Evolutionary conservation across 1,284 basidiomycete species (phyloP), one percentile per base, ranked within the genome.

Genomic region (Apiotrichum veenhuisii): DNA sequence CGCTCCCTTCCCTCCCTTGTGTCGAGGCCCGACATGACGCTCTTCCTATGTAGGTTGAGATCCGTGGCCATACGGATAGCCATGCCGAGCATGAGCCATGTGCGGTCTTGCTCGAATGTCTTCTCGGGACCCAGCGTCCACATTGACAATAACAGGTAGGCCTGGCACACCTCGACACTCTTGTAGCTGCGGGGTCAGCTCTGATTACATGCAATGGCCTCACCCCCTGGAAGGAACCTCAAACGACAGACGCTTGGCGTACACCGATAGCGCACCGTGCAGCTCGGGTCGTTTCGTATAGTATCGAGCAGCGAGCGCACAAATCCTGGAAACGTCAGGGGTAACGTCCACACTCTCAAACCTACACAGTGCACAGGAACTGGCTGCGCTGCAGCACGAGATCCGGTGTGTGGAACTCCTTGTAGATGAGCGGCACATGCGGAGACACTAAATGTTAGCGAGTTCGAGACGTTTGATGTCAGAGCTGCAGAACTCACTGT

Each of bases 21-120:
- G 62, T 88, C 85, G n/a, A 83, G 80, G 55, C 84, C 84, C 3
- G 80, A 79, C 30, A 84, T 80, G 5, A 86, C 79, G 4, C 87
- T 88, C 73, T 96, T 94, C 58, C 95, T 86, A 73, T 97, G 93
- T 50, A 98, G 77, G 73, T 98, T 98, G 49, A 98, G 80, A 76
- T 98, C 95, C 18, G 90, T 95, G 5, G 89, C 95, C 88, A 97
- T 94, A 57, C 93, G 76, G 44, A 80, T 77, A 0, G 79, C 80
- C 55, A 81, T 74, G 33, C 90, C 89, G 27, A 94, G 80, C 50
- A 91, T 80, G 66, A 91, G 74, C 93, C 95, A 98, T 0, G 94
- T 98, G 68, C 89, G 87, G 77, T 98, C 95, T 69, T 97, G 92
- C 73, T 98, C 96, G 70, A 91, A 98, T 18, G 90, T 84, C 75